Conservation (phyloP, 2,329 filamentous ascomycete species). For the Paraconiothyrium sp. region DNA sequence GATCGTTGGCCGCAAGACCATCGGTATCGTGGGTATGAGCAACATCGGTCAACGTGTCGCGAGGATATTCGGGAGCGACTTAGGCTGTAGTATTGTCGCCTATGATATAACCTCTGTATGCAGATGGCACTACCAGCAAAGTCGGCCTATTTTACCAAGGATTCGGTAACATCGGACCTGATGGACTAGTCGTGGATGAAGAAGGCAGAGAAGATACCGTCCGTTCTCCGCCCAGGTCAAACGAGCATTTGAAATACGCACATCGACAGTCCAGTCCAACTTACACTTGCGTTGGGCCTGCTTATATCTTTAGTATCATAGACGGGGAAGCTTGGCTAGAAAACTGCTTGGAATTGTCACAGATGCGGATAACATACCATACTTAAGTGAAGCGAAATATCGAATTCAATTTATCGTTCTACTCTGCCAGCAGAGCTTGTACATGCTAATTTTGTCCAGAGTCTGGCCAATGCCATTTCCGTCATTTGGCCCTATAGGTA, state of each 20-base stretch:
- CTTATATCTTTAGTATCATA: neutral
- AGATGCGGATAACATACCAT: neutral
- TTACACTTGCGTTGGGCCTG: too few species aligned
- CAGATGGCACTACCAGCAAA: slow-evolving; percentile 53
- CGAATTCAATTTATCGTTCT: too few species aligned
- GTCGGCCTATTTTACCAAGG: slow-evolving; percentile 53
- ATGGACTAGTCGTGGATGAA: slow-evolving; percentile 53
- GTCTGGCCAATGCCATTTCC: too few species aligned
- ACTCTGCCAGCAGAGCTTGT: neutral
- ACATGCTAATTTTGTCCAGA: too few species aligned
- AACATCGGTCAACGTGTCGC: slow-evolving; percentile 35
- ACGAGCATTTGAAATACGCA: too few species aligned
- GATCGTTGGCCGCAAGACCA: slow-evolving; percentile 53
- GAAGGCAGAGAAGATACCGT: slow-evolving; percentile 32
- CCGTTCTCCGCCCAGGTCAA: too few species aligned
- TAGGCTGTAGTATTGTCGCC: slow-evolving; percentile 54
- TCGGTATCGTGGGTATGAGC: slow-evolving; percentile 61
- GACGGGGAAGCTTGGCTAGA: neutral
- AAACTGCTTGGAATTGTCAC: neutral
- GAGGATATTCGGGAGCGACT: slow-evolving; percentile 36
- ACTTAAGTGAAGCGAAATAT: neutral
- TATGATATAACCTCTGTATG: slow-evolving; percentile 52
- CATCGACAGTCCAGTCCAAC: too few species aligned
- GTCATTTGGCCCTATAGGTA: neutral
- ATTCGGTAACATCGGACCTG: slow-evolving; percentile 54